phyloP scores from a whole-genome alignment of 1,284 basidiomycete genomes.

The Butyriboletus appendiculatus region DNA sequence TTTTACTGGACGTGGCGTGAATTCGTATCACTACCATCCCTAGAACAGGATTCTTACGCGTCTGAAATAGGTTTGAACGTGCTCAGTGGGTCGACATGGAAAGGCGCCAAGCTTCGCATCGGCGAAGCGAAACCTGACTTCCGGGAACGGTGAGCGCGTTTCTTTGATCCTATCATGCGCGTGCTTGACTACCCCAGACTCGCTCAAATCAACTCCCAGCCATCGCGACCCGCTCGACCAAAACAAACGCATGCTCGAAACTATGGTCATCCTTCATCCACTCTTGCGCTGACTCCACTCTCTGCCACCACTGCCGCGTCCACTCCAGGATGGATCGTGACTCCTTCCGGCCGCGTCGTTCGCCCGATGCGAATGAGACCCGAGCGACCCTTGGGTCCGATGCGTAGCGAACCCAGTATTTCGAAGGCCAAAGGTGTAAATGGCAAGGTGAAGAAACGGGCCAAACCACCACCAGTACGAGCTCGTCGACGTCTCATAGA shows the following conservation, averaged over 20 bases:
- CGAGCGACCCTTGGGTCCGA: conserved; percentile 52
- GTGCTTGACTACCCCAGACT: conserved; percentile 23
- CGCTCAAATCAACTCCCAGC: conserved; percentile 26
- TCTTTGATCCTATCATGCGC: background rate
- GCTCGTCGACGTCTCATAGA: conserved; percentile 52
- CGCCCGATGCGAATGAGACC: conserved; percentile 70
- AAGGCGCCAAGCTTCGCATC: conserved; percentile 77
- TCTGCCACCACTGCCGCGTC: conserved; percentile 56
- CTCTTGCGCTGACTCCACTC: conserved; percentile 65
- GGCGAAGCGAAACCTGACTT: conserved; percentile 79
- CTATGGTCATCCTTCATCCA: conserved; percentile 43
- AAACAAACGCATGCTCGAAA: conserved; percentile 39
- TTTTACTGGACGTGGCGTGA: background rate
- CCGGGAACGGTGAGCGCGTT: conserved; percentile 49
- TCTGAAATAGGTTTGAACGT: conserved; percentile 59
- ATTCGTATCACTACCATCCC: background rate
- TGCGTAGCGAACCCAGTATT: conserved; percentile 12
- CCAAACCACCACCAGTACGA: conserved; percentile 22
- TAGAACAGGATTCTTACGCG: conserved; percentile 3
- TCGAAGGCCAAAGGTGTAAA: conserved; percentile 6
- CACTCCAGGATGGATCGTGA: conserved; percentile 64
- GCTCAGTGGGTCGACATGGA: conserved; percentile 79
- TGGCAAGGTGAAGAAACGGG: conserved; percentile 34
- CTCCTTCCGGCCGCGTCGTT: conserved; percentile 64
- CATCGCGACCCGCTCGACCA: conserved; percentile 17